Evolutionary conservation across 164 flowering plant species (phyloP), one percentile per base, ranked within the genome.

Genomic region (Akebia trifoliata): DNA sequence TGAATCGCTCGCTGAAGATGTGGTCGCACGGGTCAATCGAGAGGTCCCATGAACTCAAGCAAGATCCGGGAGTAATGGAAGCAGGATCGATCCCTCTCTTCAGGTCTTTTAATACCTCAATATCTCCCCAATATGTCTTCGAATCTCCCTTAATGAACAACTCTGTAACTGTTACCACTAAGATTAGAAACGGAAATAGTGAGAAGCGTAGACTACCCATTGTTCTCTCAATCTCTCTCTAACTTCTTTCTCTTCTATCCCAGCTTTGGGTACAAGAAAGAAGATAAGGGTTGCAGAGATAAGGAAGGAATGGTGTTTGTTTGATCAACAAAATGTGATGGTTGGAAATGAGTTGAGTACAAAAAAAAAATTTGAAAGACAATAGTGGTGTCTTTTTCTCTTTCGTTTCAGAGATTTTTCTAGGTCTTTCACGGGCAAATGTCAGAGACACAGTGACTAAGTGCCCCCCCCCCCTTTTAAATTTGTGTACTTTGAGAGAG

Each of bases 1-100:
- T 93, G 85, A 93, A 93, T 5, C 51, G 68, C 0, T 81, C 81
- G 59, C 77, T 36, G 72, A 72, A 79, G 57, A 79, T 63, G 44
- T 37, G 61, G 71, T 87, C 97, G 67, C 99, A 93, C 0, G 99
- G 99, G 64, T 90, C 99, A 53, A 57, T 48, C n/a, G 81, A 18
- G 78, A 88, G 85, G 61, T 88, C 82, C 96, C 96, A 88, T 12
- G 96, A 83, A 57, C 74, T 61, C 44, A 88, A 22, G 60, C 96
- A 88, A 6, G 96, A 85, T 31, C 92, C 96, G 2, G 85, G 86
- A 12, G 42, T 65, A 43, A 84, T 48, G 4, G 90, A 76, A 43
- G 20, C 39, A 5, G 75, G 60, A 20, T 71, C 79, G 17, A 85
- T 2, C 1, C 68, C 68, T 6, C 60, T 63, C 62, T 73, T 79